These are phyloP conservation scores for Termitomyces titanicus DNA, from an alignment of 768 basidiomycete species.

Conservation along the genomic window DNA sequence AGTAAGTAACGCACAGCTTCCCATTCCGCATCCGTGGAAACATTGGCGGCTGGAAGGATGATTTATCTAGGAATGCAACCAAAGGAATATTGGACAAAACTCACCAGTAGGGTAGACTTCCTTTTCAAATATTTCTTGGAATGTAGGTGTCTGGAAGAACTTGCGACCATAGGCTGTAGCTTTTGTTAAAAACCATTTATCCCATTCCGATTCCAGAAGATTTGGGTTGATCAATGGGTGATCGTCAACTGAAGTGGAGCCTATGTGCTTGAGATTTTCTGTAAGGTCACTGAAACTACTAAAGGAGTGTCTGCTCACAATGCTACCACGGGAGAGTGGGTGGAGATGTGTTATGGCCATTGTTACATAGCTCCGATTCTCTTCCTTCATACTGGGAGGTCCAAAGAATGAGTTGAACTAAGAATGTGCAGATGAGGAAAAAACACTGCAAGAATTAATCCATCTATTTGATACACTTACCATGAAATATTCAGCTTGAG, in stretches of 20 bases:
- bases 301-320: constrained; percentile 16
- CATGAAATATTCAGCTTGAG: constrained; percentile 27
- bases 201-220: constrained; percentile 29
- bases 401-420: constrained; percentile 32
- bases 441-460: not conserved
- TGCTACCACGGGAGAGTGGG: constrained; percentile 43
- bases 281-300: not conserved
- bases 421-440: not conserved
- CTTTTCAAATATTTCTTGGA: constrained; percentile 25
- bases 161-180: constrained; percentile 28
- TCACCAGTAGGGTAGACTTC: constrained; percentile 29
- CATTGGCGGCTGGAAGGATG: constrained; percentile 6
- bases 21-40: constrained; percentile 22
- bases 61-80: no score
- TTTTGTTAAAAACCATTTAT: constrained; percentile 28
- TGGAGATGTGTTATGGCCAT: constrained; percentile 34
- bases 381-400: constrained; percentile 19
- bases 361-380: constrained; percentile 30
- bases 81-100: no score
- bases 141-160: constrained; percentile 25
- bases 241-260: constrained; percentile 22
- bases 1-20: constrained; percentile 14
- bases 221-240: constrained; percentile 25
- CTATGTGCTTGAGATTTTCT: constrained; percentile 17
- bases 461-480: constrained; percentile 15